These are phyloP conservation scores for Tylopilus sp. DNA, from an alignment of 1,284 basidiomycete species.

Conservation along the genomic window DNA sequence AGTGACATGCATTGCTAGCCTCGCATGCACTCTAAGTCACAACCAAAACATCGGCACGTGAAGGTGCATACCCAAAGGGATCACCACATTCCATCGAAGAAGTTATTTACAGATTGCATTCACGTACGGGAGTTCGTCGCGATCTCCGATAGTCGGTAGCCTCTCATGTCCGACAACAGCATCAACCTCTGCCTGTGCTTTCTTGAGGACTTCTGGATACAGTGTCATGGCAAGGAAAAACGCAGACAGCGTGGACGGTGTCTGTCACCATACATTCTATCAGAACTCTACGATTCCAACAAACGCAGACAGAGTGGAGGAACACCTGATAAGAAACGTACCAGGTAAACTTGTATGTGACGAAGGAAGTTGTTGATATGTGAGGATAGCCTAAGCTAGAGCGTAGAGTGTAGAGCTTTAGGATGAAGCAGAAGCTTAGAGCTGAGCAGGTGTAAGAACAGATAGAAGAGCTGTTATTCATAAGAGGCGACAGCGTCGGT, in stretches of 20 bases:
- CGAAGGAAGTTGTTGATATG: too few species aligned
- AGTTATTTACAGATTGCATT: slow-evolving; percentile 15
- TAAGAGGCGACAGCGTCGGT: too few species aligned
- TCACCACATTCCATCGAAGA: slow-evolving; percentile 18
- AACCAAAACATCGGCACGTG: neutral
- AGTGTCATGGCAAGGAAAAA: slow-evolving; percentile 1
- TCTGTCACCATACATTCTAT: neutral
- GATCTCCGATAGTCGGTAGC: slow-evolving; percentile 13
- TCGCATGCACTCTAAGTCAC: slow-evolving; percentile 22
- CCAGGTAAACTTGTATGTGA: too few species aligned
- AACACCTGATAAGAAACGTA: too few species aligned
- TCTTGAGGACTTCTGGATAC: neutral
- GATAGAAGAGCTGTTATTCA: too few species aligned
- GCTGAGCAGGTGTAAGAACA: too few species aligned
- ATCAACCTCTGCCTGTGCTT: slow-evolving; percentile 12
- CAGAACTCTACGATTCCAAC: too few species aligned
- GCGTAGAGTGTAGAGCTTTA: too few species aligned
- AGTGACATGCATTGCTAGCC: slow-evolving; percentile 35
- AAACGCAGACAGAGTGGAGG: too few species aligned
- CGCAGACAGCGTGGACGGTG: neutral
- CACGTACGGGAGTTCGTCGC: slow-evolving; percentile 12
- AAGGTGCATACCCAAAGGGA: slow-evolving; percentile 12
- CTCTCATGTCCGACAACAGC: slow-evolving; percentile 25
- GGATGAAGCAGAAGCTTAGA: too few species aligned
- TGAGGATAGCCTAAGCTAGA: too few species aligned